Evolutionary conservation across 73 alveolate species (phyloP), one percentile per base, ranked within the genome.

Genomic region (Tetrahymena elliotti): DNA sequence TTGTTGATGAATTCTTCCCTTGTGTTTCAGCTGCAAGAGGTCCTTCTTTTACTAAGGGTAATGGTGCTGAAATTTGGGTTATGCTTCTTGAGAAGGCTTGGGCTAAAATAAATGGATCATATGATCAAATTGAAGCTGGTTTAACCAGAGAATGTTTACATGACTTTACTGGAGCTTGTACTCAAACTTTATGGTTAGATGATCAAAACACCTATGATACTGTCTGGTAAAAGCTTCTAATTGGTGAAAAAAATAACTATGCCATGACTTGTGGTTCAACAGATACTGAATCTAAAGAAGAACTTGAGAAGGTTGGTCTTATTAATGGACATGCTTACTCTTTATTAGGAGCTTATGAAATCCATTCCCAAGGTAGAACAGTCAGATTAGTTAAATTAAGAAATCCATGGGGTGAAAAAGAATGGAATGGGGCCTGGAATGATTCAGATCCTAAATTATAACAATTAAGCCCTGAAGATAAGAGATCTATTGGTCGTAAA

Each of bases 391-490:
- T 99, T 33, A 98, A 99, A 95, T 97, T 99, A 7, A 96, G 99
- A 97, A 99, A 98, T 94, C 99, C 99, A 83, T 98, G 99, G 99
- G 99, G 99, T 7, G 84, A 92, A 15, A 38, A 53, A 83, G 99
- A 98, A 96, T 99, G 99, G 99, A 68, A 22, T 68, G 88, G 88
- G 5, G 88, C 16, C n/a, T 68, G 88, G 88, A 68, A 68, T 6
- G 88, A 68, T 18, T n/a, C 38, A 27, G 38, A 68, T 36, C 24
- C 88, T 31, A 68, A 68, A n/a, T 68, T 68, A 6, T 16, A 68
- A 11, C 6, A 68, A 68, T 27, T 68, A 27, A 27, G 13, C n/a
- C 34, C 36, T n/a, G 88, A 9, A 18, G 88, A 68, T 10, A 68
- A 68, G 88, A 68, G 88, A 68, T 16, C 13, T 68, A 68, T 68